Base-by-base conservation (phyloP, 1,284 basidiomycete genomes). In the Ustilago vetiveriae region DNA sequence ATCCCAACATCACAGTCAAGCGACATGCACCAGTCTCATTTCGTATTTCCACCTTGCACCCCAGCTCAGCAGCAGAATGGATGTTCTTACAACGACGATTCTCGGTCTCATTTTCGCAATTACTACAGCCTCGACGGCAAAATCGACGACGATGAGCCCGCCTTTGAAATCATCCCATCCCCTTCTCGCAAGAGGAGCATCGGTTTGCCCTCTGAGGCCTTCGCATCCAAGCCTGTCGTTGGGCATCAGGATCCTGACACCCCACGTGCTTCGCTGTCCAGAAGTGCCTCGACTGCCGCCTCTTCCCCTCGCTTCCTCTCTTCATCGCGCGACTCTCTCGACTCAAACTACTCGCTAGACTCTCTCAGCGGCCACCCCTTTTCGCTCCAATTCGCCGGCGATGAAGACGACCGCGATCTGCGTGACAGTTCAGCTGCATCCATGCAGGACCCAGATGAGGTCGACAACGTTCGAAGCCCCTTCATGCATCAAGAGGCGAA, bases 81-180 rank as follows among this genome's bases (percentile, higher is more conserved):
- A 3, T 44, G 38, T 32, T 47, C 47, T 2, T 32, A 27, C 17
- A 26, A 46, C 8, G 32, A 41, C 11, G 37, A 41, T 1, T 35
- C 50, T 10, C 30, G 24, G 8, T 17, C 37, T 6, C 54, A 38
- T 7, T 27, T 47, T 11, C 54, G 51, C 42, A 58, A 51, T 46
- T 49, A 46, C 23, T 35, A 30, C 47, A 53, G 55, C 39, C 47
- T 55, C 35, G 43, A 46, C 7, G 44, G 23, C 23, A 32, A 40
- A 14, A 29, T 24, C 23, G 51, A 66, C 14, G 57, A 67, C 36
- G 57, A 67, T 24, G 64, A 60, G 49, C 57, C 64, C 17, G 35
- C 35, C 2, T 60, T 67, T 21, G 64, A 67, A 13, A 67, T 67
- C 21, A 33, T 67, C 14, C 57, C 53, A 17, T 67, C 64, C 10